These are phyloP conservation scores for Articulospora tetracladia DNA, from an alignment of 495 filamentous ascomycete genomes.

Conservation along the genomic window DNA sequence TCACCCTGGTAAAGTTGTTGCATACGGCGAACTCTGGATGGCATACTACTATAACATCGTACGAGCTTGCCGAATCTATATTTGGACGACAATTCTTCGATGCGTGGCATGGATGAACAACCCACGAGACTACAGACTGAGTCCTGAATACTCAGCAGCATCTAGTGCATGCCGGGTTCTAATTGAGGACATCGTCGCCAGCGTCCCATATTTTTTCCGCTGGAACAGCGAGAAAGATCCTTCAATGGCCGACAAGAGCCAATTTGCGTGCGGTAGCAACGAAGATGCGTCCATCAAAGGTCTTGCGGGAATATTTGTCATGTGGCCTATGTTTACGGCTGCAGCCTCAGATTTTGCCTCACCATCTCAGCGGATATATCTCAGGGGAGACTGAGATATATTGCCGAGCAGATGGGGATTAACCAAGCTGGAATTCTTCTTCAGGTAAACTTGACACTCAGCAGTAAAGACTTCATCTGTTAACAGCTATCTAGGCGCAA, in stretches of 20 bases:
- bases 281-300: conserved; percentile 29
- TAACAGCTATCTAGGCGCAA: background rate
- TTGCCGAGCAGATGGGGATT: conserved; percentile 42
- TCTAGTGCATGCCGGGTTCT: conserved; percentile 34
- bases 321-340: conserved; percentile 37
- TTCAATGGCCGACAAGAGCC: conserved; percentile 7
- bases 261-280: conserved; percentile 38
- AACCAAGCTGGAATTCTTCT: conserved; percentile 41
- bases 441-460: conserved; percentile 25
- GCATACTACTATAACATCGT: conserved; percentile 43
- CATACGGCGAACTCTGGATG: conserved; percentile 47
- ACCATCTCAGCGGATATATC: conserved; percentile 42
- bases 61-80: conserved; percentile 36
- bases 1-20: conserved; percentile 46
- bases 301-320: conserved; percentile 42
- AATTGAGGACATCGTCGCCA: conserved; percentile 45
- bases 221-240: conserved; percentile 37
- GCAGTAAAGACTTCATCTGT: background rate
- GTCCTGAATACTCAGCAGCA: conserved; percentile 44
- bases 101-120: conserved; percentile 46
- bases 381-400: conserved; percentile 39
- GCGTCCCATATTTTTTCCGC: conserved; percentile 47
- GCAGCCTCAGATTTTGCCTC: conserved; percentile 43
- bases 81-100: conserved; percentile 39
- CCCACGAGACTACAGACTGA: conserved; percentile 46